phyloP scores from a whole-genome alignment of 768 basidiomycete species.

The Exidia glandulosa region DNA sequence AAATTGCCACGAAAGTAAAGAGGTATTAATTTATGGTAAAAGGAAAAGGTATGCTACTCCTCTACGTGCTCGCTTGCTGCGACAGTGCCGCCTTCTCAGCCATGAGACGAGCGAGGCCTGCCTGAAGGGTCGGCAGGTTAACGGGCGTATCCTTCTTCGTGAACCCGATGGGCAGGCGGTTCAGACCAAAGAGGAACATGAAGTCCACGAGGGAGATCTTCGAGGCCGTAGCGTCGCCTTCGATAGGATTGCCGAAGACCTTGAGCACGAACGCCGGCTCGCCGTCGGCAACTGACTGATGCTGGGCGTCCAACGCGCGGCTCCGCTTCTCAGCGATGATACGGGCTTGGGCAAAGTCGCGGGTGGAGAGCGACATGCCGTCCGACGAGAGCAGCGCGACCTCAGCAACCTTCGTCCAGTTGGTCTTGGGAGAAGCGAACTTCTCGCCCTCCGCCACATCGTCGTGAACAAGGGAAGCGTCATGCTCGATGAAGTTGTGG shows the following conservation, averaged over 20 bases:
- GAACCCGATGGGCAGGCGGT: not conserved
- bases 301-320: not conserved
- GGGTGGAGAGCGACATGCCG: not conserved
- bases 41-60: no score
- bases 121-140: no score
- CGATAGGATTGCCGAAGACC: not conserved
- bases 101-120: no score
- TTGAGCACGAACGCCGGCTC: not conserved
- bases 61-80: no score
- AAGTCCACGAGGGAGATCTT: not conserved
- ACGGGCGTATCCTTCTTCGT: not conserved
- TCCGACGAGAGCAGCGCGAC: not conserved
- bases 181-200: not conserved
- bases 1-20: no score
- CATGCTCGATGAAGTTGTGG: constrained; percentile 19
- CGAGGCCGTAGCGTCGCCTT: not conserved
- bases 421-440: constrained; percentile 10
- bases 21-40: no score
- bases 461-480: constrained; percentile 17
- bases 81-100: no score
- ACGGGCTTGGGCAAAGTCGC: not conserved
- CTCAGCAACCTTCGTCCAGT: not conserved
- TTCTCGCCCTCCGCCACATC: constrained; percentile 10
- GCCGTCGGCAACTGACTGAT: not conserved
- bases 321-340: not conserved